These are phyloP conservation scores for Acmispon strigosus DNA, from an alignment of 306 rosid genomes.

Conservation along the genomic window DNA sequence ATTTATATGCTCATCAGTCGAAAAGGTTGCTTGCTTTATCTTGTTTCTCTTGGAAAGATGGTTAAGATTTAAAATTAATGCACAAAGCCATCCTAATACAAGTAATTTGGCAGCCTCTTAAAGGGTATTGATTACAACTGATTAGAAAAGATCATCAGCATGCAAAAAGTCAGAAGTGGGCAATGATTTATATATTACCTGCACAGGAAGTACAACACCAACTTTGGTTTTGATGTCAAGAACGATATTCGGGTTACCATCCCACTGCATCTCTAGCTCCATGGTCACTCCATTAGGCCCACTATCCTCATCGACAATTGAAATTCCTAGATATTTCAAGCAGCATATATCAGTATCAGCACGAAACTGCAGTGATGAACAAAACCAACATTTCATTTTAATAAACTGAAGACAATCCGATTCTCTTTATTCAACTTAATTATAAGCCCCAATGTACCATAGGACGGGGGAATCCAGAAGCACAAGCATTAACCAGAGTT, in stretches of 20 bases:
- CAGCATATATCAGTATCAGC: conserved; percentile 14
- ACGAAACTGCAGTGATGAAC: background rate
- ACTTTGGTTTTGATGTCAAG: conserved; percentile 75
- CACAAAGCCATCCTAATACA: background rate
- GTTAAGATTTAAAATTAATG: background rate
- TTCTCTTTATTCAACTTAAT: conserved; percentile 4
- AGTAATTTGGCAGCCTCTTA: background rate
- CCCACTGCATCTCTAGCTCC: conserved; percentile 97
- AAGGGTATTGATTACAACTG: background rate
- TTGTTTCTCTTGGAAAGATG: background rate
- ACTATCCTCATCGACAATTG: conserved; percentile 58
- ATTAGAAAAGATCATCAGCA: conserved; percentile 1
- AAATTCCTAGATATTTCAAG: conserved; percentile 44
- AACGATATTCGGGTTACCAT: conserved; percentile 75
- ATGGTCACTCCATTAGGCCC: conserved; percentile 52
- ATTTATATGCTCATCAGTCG: background rate
- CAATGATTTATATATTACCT: conserved; percentile 44
- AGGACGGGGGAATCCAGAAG: background rate
- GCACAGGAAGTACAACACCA: conserved; percentile 75
- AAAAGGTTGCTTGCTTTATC: background rate
- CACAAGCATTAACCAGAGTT: background rate
- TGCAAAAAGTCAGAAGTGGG: background rate
- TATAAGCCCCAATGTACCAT: background rate
- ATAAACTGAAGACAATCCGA: background rate
- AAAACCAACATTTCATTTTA: conserved; percentile 2